Conservation (phyloP, 306 rosid genomes). For the Hylodesmum podocarpum region DNA sequence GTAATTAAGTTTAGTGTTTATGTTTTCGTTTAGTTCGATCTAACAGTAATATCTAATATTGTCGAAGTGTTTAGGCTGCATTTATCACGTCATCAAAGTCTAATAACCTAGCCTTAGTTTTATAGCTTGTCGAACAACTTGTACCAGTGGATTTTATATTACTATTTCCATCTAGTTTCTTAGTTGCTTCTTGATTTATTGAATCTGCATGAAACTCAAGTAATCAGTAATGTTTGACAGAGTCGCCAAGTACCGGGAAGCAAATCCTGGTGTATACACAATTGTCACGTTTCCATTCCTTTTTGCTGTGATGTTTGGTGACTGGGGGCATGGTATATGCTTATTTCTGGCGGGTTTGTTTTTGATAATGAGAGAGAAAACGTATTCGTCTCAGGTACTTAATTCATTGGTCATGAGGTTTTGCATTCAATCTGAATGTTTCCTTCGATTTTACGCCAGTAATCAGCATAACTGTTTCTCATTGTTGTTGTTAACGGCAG, state of each 20-base stretch:
- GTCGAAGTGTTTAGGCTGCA: neutral
- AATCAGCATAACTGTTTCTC: conserved; percentile 34
- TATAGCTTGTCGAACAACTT: neutral
- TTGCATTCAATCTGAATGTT: conserved; percentile 9
- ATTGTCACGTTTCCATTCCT: conserved; percentile 80
- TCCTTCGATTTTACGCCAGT: conserved; percentile 10
- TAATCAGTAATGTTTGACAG: conserved; percentile 37
- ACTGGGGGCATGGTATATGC: conserved; percentile 91
- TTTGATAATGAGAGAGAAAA: conserved; percentile 65
- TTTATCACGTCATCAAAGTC: neutral
- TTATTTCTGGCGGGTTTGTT: conserved; percentile 68
- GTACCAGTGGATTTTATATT: neutral
- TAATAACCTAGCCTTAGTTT: neutral
- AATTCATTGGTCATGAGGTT: conserved; percentile 28
- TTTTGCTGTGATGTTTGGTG: conserved; percentile 89
- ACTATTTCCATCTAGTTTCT: neutral
- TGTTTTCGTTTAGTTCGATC: neutral
- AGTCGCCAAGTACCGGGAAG: conserved; percentile 79
- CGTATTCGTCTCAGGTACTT: conserved; percentile 61
- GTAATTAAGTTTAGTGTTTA: neutral
- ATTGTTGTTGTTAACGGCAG: conserved; percentile 51
- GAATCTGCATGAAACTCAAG: conserved; percentile 6
- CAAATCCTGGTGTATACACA: conserved; percentile 75
- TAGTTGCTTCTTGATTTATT: conserved; percentile 14
- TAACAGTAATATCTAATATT: neutral